Conservation (phyloP, 2,329 filamentous ascomycete genomes). For the Ascocoryne sarcoides region DNA sequence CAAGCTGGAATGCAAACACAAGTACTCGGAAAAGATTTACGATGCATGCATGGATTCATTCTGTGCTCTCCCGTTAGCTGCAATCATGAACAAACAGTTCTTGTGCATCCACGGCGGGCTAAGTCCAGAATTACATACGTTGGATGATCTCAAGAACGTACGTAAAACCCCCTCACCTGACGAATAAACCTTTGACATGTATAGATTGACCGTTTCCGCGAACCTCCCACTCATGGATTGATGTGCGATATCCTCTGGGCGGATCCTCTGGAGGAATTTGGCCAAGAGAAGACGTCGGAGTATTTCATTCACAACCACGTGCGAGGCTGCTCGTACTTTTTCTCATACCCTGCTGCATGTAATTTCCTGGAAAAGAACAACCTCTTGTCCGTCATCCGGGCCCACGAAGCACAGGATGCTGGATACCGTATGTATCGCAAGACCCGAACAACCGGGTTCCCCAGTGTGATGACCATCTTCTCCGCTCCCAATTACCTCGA, state of each 20-base stretch:
- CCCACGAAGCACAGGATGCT: slow-evolving; percentile 96
- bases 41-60: slow-evolving; percentile 99
- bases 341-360: slow-evolving; percentile 94
- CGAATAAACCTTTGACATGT: slow-evolving; percentile 5
- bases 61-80: slow-evolving; percentile 84
- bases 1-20: slow-evolving; percentile 99
- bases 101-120: slow-evolving; percentile 95
- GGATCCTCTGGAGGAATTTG: slow-evolving; percentile 95
- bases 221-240: slow-evolving; percentile 91
- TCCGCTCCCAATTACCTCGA: slow-evolving; percentile 98
- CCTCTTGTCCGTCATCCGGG: slow-evolving; percentile 89
- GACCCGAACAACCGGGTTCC: slow-evolving; percentile 94
- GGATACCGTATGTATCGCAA: slow-evolving; percentile 99
- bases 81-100: slow-evolving; percentile 99
- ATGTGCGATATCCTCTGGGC: slow-evolving; percentile 99
- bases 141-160: slow-evolving; percentile 87
- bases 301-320: slow-evolving; percentile 98
- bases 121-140: slow-evolving; percentile 89
- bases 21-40: slow-evolving; percentile 93
- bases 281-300: slow-evolving; percentile 95
- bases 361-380: slow-evolving; percentile 99
- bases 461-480: slow-evolving; percentile 99
- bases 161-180: slow-evolving; percentile 26
- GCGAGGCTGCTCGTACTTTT: slow-evolving; percentile 97
- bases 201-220: slow-evolving; percentile 93